These are phyloP conservation scores for Teratosphaeria zuluensis DNA, from an alignment of 2,329 filamentous ascomycete species.

Conservation along the genomic window DNA sequence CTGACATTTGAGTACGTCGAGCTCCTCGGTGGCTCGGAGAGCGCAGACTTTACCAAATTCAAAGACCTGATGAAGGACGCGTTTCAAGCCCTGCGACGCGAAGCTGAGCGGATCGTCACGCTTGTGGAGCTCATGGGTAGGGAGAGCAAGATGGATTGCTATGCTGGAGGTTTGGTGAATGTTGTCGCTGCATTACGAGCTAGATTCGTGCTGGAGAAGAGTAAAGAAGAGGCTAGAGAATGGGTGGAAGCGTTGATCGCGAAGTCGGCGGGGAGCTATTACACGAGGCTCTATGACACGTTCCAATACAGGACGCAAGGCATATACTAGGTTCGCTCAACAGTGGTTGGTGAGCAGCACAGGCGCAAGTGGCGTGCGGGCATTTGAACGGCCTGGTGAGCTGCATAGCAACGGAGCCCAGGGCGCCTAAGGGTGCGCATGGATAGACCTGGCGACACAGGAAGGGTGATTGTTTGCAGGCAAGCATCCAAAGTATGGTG, in stretches of 20 bases:
- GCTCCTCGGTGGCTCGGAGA: constrained; percentile 64
- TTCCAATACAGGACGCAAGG: constrained; percentile 84
- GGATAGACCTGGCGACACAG: not conserved
- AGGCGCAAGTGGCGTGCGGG: not conserved
- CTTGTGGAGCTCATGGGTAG: constrained; percentile 76
- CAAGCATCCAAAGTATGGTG: not conserved
- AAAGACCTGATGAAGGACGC: constrained; percentile 73
- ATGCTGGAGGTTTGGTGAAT: constrained; percentile 61
- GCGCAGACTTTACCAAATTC: constrained; percentile 63
- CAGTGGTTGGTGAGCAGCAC: not conserved
- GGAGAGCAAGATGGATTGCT: constrained; percentile 78
- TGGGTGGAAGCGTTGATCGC: constrained; percentile 75
- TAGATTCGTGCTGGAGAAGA: constrained; percentile 72
- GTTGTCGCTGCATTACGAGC: constrained; percentile 61
- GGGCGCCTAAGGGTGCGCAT: not conserved
- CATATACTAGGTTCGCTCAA: constrained; percentile 52
- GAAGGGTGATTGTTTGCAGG: not conserved
- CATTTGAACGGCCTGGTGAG: not conserved
- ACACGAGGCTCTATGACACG: constrained; percentile 64
- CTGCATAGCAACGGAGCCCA: not conserved
- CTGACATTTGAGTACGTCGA: constrained; percentile 79
- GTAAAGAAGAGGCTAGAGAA: constrained; percentile 68
- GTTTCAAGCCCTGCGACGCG: constrained; percentile 70
- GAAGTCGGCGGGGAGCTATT: constrained; percentile 79
- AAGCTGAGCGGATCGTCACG: constrained; percentile 72